Percentiles rank a stretch among this genome's conserved stretches.
Evolutionary conservation across 2,329 filamentous ascomycete genomes (phyloP).

Genomic region (Cladosporium velox): DNA sequence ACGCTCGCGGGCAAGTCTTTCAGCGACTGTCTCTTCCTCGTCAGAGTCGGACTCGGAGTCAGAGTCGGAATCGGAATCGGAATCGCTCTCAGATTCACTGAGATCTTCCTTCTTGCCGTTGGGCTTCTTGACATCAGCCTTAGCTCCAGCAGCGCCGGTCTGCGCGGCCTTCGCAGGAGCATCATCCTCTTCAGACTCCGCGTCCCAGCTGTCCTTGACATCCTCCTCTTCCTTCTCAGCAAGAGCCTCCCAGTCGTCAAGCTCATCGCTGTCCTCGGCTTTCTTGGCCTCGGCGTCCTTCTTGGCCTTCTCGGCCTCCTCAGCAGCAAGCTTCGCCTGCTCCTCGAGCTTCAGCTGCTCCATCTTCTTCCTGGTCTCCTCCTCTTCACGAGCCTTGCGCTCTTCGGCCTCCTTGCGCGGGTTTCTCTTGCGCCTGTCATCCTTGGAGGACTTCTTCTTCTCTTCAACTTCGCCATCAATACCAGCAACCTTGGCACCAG

Average conservation of each 20-base stretch:
- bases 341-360: conserved; percentile 57
- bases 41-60: conserved; percentile 55
- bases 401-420: conserved; percentile 63
- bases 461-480: conserved; percentile 66
- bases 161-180: conserved; percentile 33
- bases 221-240: conserved; percentile 73
- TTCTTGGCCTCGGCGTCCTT: conserved; percentile 68
- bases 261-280: conserved; percentile 61
- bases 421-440: conserved; percentile 75
- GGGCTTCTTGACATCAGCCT: conserved; percentile 32
- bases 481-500: conserved; percentile 62
- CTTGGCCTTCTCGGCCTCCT: conserved; percentile 72
- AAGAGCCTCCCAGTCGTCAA: conserved; percentile 84
- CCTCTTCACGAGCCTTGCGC: conserved; percentile 47
- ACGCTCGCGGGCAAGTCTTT: conserved; percentile 70
- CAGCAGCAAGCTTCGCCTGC: conserved; percentile 76
- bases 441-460: conserved; percentile 77
- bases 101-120: conserved; percentile 37
- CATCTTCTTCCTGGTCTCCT: conserved; percentile 58
- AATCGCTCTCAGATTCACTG: conserved; percentile 51
- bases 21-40: conserved; percentile 72
- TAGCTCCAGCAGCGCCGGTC: conserved; percentile 28
- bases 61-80: conserved; percentile 57
- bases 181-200: conserved; percentile 69
- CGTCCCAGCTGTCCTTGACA: conserved; percentile 96